These are phyloP conservation scores for Coemansia sp. DNA, from an alignment of 192 early-diverging fungal genomes.

Conservation along the genomic window DNA sequence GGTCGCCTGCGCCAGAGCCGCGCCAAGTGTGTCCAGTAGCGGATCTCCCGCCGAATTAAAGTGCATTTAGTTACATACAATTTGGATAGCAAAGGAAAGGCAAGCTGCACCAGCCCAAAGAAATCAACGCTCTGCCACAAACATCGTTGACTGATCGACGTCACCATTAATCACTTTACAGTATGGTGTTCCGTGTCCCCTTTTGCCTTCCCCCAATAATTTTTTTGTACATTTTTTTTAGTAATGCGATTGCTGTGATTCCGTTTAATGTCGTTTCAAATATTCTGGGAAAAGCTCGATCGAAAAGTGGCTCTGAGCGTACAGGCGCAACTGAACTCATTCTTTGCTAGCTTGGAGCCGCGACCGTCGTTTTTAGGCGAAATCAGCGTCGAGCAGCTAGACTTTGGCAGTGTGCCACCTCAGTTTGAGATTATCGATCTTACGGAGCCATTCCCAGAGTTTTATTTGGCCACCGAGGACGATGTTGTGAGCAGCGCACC, in stretches of 20 bases:
- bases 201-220: background rate
- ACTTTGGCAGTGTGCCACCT: slow-evolving; percentile 73
- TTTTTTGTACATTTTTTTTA: background rate
- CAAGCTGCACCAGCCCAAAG: background rate
- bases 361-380: slow-evolving; percentile 72
- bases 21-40: slow-evolving; percentile 7
- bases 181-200: background rate
- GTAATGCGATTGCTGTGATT: background rate
- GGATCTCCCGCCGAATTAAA: slow-evolving; percentile 6
- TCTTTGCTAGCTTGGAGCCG: slow-evolving; percentile 63
- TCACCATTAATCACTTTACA: background rate
- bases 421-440: slow-evolving; percentile 71
- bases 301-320: slow-evolving; percentile 63
- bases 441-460: slow-evolving; percentile 76
- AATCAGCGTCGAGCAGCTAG: slow-evolving; percentile 65
- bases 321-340: slow-evolving; percentile 66
- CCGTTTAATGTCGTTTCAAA: slow-evolving; percentile 67
- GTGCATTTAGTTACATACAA: background rate
- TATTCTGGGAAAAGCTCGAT: slow-evolving; percentile 73
- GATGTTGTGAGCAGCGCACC: slow-evolving; percentile 8
- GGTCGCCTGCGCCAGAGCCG: slow-evolving; percentile 4
- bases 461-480: slow-evolving; percentile 67
- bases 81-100: background rate
- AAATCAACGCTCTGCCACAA: background rate
- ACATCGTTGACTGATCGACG: slow-evolving; percentile 1